Evolutionary conservation across 352 stramenopile genomes (phyloP).

Genomic region (Globisporangium radiosum): DNA sequence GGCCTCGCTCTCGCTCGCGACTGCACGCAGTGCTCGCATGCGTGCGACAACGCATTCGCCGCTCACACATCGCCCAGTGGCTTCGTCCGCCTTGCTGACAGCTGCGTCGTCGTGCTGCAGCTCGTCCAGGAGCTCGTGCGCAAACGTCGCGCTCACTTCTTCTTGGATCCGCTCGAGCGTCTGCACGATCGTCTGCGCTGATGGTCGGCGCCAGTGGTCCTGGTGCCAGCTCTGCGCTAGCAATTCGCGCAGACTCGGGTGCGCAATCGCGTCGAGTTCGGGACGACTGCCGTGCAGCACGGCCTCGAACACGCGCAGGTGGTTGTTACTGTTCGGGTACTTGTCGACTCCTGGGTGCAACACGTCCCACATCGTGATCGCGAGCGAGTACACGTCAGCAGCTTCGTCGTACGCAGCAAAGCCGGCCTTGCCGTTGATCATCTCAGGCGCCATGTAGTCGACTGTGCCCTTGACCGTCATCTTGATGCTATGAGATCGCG

Average conservation of each 20-base stretch:
- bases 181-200: slow-evolving; percentile 18
- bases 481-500: background rate
- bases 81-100: background rate
- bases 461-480: slow-evolving; percentile 71
- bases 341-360: slow-evolving; percentile 42
- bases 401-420: slow-evolving; percentile 49
- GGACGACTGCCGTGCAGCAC: slow-evolving; percentile 37
- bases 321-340: slow-evolving; percentile 28
- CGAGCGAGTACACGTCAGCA: slow-evolving; percentile 69
- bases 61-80: background rate
- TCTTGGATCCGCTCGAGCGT: slow-evolving; percentile 23
- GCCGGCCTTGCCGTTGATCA: slow-evolving; percentile 63
- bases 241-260: slow-evolving; percentile 13
- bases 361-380: slow-evolving; percentile 78
- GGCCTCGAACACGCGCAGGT: slow-evolving; percentile 31
- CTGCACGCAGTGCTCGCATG: slow-evolving; percentile 24
- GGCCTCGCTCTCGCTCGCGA: slow-evolving; percentile 17
- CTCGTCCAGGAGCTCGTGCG: slow-evolving; percentile 7
- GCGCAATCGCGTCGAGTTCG: slow-evolving; percentile 4
- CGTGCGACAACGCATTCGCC: slow-evolving; percentile 7
- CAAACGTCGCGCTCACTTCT: slow-evolving; percentile 10
- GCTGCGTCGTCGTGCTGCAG: background rate
- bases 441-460: slow-evolving; percentile 76
- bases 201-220: slow-evolving; percentile 13
- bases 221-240: slow-evolving; percentile 16